Percentiles rank a stretch among this genome's conserved stretches.
Conservation (phyloP, 352 stramenopile species). For the Phytophthora boehmeriae region DNA sequence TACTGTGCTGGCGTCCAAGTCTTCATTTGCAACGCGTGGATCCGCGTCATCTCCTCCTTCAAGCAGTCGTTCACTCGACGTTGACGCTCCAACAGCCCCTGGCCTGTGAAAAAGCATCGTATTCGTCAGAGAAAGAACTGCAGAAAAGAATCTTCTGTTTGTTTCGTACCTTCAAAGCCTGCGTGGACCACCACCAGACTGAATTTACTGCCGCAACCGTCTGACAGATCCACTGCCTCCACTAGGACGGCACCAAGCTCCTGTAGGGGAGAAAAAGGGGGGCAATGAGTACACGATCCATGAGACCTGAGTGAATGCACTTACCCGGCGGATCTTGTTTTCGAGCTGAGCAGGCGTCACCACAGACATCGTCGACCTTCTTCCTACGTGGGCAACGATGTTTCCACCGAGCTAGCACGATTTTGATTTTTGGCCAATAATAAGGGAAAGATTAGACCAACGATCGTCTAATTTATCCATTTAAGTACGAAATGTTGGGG, state of each 20-base stretch:
- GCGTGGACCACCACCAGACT: slow-evolving; percentile 83
- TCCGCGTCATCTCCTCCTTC: slow-evolving; percentile 84
- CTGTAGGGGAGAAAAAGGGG: slow-evolving; percentile 15
- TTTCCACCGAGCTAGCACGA: too few relatives aligned
- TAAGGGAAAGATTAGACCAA: too few relatives aligned
- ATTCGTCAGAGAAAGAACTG: too few relatives aligned
- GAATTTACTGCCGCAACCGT: slow-evolving; percentile 86
- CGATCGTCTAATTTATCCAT: too few relatives aligned
- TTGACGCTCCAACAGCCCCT: slow-evolving; percentile 79
- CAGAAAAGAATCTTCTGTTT: too few relatives aligned
- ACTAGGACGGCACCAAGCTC: slow-evolving; percentile 72
- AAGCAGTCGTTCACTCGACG: slow-evolving; percentile 80
- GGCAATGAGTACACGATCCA: background rate
- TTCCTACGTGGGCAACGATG: too few relatives aligned
- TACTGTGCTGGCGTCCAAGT: slow-evolving; percentile 86
- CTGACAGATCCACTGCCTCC: slow-evolving; percentile 79
- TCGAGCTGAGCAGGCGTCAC: slow-evolving; percentile 62
- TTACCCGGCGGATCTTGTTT: slow-evolving; percentile 55
- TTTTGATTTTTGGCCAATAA: too few relatives aligned
- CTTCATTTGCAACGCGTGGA: slow-evolving; percentile 89
- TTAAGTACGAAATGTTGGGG: too few relatives aligned
- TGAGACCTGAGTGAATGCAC: background rate
- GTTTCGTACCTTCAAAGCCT: slow-evolving; percentile 62
- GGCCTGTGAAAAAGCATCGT: slow-evolving; percentile 32
- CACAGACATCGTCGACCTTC: slow-evolving; percentile 39